Evolutionary conservation across 768 basidiomycete genomes (phyloP), one percentile per base, ranked within the genome.

Genomic region (Boletus coccyginus): DNA sequence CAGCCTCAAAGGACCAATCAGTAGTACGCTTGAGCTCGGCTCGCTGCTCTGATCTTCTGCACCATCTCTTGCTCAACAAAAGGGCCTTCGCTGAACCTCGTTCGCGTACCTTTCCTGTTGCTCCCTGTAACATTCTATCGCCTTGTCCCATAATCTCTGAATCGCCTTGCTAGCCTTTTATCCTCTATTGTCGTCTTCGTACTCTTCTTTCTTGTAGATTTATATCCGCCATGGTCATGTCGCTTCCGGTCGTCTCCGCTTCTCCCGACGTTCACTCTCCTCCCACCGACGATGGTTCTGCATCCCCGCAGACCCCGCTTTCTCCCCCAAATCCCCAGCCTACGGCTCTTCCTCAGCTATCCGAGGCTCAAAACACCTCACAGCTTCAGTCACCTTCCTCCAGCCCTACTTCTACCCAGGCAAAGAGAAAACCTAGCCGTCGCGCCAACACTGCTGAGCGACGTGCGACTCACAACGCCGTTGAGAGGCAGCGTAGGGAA

Each of bases 401-500:
- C 31, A 70, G 63, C 21, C 50, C 67, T 16, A 56, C 66, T 24
- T 35, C 60, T 51, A 60, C 73, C n/a, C 80, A 81, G 58, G 68
- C 75, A 56, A 92, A 90, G 70, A 84, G 90, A 71, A 96, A 96
- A 72, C 85, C 92, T 53, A 84, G 83, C 66, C 81, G 93, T 60
- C 85, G 94, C 33, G 94, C 94, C 50, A 98, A 98, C 75, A 98
- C 95, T 50, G 95, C 94, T 50, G 96, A 98, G 72, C 91, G 95
- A 73, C 79, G 96, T 36, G 93, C 94, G 5, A 94, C 92, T 21
- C 96, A 99, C 76, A 99, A 98, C 70, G 96, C 97, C 33, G 93
- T 98, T 55, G 97, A 98, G 77, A 82, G 97, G 49, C 89, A 90
- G 67, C 83, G 96, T 46, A 78, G 96, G 48, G 96, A 98, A 77